phyloP scores from a whole-genome alignment of 345 rosid species.

The Cardamine resedifolia region DNA sequence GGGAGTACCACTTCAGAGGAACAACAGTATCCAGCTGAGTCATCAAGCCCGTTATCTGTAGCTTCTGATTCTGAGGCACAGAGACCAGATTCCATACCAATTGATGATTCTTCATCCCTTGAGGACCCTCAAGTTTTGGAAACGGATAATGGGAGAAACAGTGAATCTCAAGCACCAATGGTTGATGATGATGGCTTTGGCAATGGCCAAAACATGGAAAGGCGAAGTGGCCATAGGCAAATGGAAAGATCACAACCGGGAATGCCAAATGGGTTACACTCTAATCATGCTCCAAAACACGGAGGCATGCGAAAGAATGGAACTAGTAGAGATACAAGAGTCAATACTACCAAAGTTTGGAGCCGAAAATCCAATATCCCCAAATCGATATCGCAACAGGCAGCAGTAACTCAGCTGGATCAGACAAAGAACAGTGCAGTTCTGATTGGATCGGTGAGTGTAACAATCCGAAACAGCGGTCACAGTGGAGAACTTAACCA shows the following conservation, averaged over 20 bases:
- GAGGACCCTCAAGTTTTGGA: slow-evolving; percentile 43
- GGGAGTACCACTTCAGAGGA: slow-evolving; percentile 49
- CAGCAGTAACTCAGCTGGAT: slow-evolving; percentile 46
- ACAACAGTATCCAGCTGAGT: slow-evolving; percentile 43
- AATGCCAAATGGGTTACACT: slow-evolving; percentile 49
- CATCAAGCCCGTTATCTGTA: slow-evolving; percentile 41
- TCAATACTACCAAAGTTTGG: slow-evolving; percentile 64
- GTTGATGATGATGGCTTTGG: slow-evolving; percentile 38
- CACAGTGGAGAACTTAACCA: slow-evolving; percentile 40
- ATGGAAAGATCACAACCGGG: slow-evolving; percentile 51
- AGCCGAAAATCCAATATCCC: slow-evolving; percentile 62
- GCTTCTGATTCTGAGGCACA: slow-evolving; percentile 49
- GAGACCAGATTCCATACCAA: slow-evolving; percentile 39
- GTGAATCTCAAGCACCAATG: slow-evolving; percentile 46
- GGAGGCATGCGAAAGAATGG: slow-evolving; percentile 61
- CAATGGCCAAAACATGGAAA: slow-evolving; percentile 42
- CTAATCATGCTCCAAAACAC: slow-evolving; percentile 44
- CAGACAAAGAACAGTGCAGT: slow-evolving; percentile 55
- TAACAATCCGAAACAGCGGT: slow-evolving; percentile 52
- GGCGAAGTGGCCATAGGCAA: slow-evolving; percentile 41
- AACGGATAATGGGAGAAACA: slow-evolving; percentile 41
- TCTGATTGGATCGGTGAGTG: slow-evolving; percentile 80
- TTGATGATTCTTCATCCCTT: slow-evolving; percentile 40
- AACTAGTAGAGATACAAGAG: slow-evolving; percentile 46
- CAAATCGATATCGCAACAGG: slow-evolving; percentile 42